These are phyloP conservation scores for Hydrangea macrophylla DNA, from an alignment of 148 eudicot genomes.

Conservation along the genomic window DNA sequence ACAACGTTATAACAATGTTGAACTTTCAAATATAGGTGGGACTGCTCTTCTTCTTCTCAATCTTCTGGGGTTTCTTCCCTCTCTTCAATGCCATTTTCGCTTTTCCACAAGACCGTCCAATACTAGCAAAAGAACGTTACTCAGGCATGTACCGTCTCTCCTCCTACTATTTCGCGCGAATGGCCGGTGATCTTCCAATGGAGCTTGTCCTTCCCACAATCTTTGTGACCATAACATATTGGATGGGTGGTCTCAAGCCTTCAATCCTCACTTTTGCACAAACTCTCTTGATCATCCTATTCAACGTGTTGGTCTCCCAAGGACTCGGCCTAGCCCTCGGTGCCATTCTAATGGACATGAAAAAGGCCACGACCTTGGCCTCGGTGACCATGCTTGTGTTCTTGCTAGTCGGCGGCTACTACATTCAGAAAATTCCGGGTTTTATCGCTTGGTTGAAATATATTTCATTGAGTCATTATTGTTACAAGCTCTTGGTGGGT, in stretches of 20 bases:
- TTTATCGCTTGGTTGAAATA: conserved; percentile 80
- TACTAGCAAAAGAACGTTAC: conserved; percentile 60
- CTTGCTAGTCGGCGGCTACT: conserved; percentile 74
- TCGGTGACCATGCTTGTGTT: conserved; percentile 79
- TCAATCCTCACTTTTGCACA: conserved; percentile 41
- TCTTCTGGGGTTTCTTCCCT: conserved; percentile 95
- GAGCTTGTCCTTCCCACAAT: conserved; percentile 81
- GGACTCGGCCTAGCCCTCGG: conserved; percentile 89
- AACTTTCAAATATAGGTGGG: conserved; percentile 58
- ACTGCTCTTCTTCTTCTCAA: conserved; percentile 82
- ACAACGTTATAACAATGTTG: conserved; percentile 1
- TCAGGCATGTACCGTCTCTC: conserved; percentile 87
- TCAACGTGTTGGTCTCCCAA: conserved; percentile 78
- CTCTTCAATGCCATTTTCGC: conserved; percentile 71
- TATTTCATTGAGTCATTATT: conserved; percentile 64
- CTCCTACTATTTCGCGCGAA: conserved; percentile 74
- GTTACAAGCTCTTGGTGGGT: conserved; percentile 73
- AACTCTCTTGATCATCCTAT: conserved; percentile 54
- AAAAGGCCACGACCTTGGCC: conserved; percentile 71
- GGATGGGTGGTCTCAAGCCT: conserved; percentile 90
- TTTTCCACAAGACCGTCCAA: conserved; percentile 82
- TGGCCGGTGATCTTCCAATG: conserved; percentile 79
- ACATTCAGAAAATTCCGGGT: conserved; percentile 59
- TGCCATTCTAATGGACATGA: conserved; percentile 75
- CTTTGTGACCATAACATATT: conserved; percentile 59